Evolutionary conservation across 805 yeast species (phyloP).

Genomic region (Candida railenensis): DNA sequence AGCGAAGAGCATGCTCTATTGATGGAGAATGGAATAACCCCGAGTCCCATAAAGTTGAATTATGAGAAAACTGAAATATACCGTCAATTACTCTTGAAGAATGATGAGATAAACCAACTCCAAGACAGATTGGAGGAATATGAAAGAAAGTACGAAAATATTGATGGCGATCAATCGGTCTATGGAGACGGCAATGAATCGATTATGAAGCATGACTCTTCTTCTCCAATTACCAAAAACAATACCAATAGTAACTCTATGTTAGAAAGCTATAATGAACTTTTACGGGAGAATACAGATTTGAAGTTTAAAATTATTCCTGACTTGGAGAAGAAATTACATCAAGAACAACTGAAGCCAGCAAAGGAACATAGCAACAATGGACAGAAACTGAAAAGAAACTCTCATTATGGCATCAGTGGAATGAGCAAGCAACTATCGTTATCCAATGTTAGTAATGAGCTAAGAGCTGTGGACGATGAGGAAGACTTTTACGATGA

Average conservation of each 20-base stretch:
- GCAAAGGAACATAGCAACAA: background rate
- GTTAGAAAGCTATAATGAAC: constrained; percentile 36
- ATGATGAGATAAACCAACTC: constrained; percentile 46
- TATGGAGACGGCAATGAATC: background rate
- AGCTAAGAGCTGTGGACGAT: background rate
- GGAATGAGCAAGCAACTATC: background rate
- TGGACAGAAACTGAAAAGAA: background rate
- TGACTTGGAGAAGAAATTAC: constrained; percentile 39
- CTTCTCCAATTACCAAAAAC: too few species aligned
- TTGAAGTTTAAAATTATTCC: constrained; percentile 47
- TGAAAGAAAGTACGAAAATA: constrained; percentile 10
- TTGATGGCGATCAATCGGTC: constrained; percentile 18
- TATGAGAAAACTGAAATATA: constrained; percentile 56
- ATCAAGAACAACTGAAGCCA: background rate
- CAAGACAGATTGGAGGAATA: constrained; percentile 45
- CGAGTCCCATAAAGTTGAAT: constrained; percentile 54
- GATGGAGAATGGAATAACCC: constrained; percentile 50
- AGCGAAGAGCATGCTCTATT: constrained; percentile 70
- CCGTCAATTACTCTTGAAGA: constrained; percentile 45
- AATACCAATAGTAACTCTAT: constrained; percentile 12
- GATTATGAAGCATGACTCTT: background rate
- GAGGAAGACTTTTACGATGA: constrained; percentile 9
- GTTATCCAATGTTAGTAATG: background rate
- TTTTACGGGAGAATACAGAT: constrained; percentile 40
- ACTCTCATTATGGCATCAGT: background rate